Evolutionary conservation across 306 rosid genomes (phyloP).

Genomic region (Trifolium dubium): DNA sequence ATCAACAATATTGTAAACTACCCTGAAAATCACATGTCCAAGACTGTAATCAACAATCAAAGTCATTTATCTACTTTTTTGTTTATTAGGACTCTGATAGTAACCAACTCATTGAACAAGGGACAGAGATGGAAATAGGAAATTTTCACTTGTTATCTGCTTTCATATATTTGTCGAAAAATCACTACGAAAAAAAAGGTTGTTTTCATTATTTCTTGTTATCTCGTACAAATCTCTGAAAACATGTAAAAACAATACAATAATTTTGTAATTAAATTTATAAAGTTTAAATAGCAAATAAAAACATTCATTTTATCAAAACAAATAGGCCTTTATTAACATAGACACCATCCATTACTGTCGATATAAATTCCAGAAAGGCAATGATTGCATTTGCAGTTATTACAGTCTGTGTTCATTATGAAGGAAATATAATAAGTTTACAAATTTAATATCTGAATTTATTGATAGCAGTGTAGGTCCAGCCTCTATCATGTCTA

Average conservation of each 20-base stretch:
- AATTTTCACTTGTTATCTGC: background rate
- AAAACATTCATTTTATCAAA: background rate
- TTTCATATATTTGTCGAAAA: background rate
- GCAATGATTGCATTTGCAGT: background rate
- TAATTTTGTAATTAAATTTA: background rate
- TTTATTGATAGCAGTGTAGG: background rate
- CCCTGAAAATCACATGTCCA: constrained; percentile 49
- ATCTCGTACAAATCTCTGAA: background rate
- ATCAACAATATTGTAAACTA: constrained; percentile 74
- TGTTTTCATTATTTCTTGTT: background rate
- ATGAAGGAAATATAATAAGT: constrained; percentile 13
- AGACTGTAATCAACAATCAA: constrained; percentile 13
- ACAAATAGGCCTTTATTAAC: background rate
- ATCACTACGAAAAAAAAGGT: background rate
- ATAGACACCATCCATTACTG: background rate
- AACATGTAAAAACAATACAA: background rate
- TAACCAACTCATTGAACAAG: background rate
- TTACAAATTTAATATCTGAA: background rate
- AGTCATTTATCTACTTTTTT: background rate
- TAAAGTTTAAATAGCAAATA: background rate
- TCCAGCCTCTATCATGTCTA: background rate
- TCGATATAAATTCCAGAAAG: background rate
- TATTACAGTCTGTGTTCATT: background rate
- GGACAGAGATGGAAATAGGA: background rate
- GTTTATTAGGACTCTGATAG: background rate